A percentile compares a stretch with the other conserved stretches of the same genome.
Conservation (phyloP, 2,329 filamentous ascomycete genomes). For the Dothistroma pini region DNA sequence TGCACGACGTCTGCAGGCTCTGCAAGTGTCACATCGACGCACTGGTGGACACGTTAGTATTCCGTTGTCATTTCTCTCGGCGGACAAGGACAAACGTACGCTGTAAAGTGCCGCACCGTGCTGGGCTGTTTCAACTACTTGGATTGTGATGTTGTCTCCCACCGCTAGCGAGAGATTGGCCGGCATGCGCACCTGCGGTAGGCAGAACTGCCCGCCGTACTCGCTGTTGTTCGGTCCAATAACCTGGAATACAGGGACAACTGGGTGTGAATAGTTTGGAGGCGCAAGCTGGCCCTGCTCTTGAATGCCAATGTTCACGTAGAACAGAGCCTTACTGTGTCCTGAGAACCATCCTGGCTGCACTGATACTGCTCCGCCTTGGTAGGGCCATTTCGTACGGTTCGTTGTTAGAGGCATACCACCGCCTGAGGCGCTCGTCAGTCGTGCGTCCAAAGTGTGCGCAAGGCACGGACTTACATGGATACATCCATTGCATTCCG, state of each 20-base stretch:
- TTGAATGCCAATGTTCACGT: conserved; percentile 83
- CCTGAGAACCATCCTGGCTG: conserved; percentile 97
- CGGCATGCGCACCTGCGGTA: conserved; percentile 85
- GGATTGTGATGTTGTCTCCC: conserved; percentile 89
- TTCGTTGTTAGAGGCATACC: conserved; percentile 74
- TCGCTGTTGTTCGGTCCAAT: conserved; percentile 74
- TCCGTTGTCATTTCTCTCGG: not conserved
- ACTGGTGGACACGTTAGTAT: conserved; percentile 51
- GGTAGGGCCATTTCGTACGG: conserved; percentile 86
- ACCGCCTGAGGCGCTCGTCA: conserved; percentile 59
- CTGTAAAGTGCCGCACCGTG: conserved; percentile 82
- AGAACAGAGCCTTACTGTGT: conserved; percentile 75
- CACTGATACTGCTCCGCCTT: conserved; percentile 79
- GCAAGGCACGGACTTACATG: conserved; percentile 61
- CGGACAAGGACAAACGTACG: conserved; percentile 49
- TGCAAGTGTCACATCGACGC: conserved; percentile 90
- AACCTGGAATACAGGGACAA: conserved; percentile 78
- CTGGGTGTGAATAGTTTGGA: conserved; percentile 79
- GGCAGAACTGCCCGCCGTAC: conserved; percentile 78
- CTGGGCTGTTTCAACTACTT: conserved; percentile 76
- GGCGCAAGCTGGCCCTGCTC: conserved; percentile 52
- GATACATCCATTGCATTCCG: conserved; percentile 94
- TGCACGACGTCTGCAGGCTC: conserved; percentile 70
- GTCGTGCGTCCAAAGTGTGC: conserved; percentile 9
- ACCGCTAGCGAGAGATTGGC: conserved; percentile 62